Percentiles rank a stretch among this genome's conserved stretches.
Evolutionary conservation across 208 protist species (phyloP).

Genomic region (Entamoeba moshkovskii): DNA sequence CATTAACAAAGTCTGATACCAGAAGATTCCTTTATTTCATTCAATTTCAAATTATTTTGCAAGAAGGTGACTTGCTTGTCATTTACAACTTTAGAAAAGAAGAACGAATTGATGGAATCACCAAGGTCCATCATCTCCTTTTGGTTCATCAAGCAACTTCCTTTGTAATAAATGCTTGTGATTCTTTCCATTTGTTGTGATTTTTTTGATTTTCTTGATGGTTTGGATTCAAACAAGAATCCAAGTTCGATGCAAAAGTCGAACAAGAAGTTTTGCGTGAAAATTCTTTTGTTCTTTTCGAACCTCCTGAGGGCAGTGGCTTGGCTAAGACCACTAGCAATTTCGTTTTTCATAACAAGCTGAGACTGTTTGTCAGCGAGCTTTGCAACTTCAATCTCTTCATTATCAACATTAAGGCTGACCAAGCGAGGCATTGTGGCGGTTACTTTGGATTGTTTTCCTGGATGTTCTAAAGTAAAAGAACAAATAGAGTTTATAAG

Average conservation of each 20-base stretch:
- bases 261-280: background rate
- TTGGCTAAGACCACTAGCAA: background rate
- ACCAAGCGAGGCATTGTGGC: background rate
- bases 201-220: background rate
- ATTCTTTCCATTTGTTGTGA: background rate
- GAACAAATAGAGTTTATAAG: background rate
- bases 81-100: no score
- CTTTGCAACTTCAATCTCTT: background rate
- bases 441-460: background rate
- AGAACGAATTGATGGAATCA: no score
- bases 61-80: no score
- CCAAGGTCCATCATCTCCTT: no score
- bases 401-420: background rate
- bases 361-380: background rate
- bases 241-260: background rate
- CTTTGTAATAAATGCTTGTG: background rate
- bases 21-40: no score
- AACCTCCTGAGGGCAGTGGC: background rate
- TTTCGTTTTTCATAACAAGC: background rate
- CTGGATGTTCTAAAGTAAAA: background rate
- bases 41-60: no score
- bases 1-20: no score
- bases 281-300: background rate
- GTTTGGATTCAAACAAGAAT: background rate
- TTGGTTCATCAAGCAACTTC: background rate